Base-by-base conservation (phyloP, 2,329 filamentous ascomycete genomes). In the Alternaria rosae region DNA sequence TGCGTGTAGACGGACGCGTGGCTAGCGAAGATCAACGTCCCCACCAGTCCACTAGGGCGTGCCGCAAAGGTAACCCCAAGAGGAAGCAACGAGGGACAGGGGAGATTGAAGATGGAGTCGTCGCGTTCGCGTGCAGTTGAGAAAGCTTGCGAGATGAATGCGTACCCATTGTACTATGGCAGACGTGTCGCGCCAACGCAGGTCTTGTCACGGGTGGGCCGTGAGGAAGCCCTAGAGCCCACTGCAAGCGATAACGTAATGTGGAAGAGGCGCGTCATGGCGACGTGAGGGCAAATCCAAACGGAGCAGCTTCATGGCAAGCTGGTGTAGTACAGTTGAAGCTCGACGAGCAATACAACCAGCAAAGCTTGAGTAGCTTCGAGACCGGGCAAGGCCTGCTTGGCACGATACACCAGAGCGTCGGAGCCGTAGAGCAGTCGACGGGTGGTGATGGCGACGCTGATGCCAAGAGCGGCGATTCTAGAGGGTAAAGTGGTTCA, bases 1-100 rank as follows among this genome's bases (percentile, higher is more conserved):
- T 41, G 28, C 35, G 57, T 48, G 47, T 44, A 57, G 58, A 59
- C 59, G 43, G 59, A 64, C 62, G 62, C 62, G 62, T 64, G 62
- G 62, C 62, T 61, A 58, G 54, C 54, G 50, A 53, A 54, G 61
- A 62, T 55, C 54, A 48, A 62, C 54, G 41, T 56, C 54, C 38
- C 58, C 54, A 61, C 62, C 35, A 51, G 47, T 51, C 28, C 54
- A 54, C 41, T 45, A 50, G 54, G 32, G 58, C 53, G 45, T 54
- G 61, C 54, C 58, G 61, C 61, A 54, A 45, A 44, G 45, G 47
- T 50, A 52, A 28, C 47, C 52, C 38, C 23, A 52, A 45, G 41
- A 56, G 59, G 59, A n/a, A 62, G 43, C 30, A 45, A 44, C 15
- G 17, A 50, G 17, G 38, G 55, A 59, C 50, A 47, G 43, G 57